Evolutionary conservation across 2,329 filamentous ascomycete genomes (phyloP).

Genomic region (Microdochium bolleyi): DNA sequence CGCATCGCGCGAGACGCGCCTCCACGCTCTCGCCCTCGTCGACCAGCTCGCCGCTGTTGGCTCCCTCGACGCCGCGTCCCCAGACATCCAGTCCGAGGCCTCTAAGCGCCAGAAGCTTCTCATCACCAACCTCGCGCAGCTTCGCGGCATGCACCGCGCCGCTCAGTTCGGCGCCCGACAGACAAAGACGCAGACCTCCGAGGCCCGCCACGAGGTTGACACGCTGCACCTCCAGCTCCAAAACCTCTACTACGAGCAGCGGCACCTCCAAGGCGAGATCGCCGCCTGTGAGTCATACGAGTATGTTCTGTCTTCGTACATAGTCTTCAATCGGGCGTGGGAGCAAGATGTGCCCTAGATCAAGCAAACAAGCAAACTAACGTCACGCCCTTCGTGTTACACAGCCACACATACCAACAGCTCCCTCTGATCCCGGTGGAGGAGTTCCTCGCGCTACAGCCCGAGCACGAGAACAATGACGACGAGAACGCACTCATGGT

Average conservation of each 20-base stretch:
- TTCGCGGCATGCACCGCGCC: constrained; percentile 76
- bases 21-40: constrained; percentile 62
- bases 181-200: constrained; percentile 79
- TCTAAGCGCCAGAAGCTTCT: constrained; percentile 75
- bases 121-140: constrained; percentile 67
- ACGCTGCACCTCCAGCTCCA: constrained; percentile 85
- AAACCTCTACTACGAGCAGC: constrained; percentile 94
- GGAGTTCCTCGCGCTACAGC: constrained; percentile 70
- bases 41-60: constrained; percentile 39
- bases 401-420: constrained; percentile 77
- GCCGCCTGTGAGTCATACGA: constrained; percentile 84
- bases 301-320: constrained; percentile 45
- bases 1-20: constrained; percentile 64
- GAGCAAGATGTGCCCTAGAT: no score
- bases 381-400: background rate
- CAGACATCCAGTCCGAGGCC: constrained; percentile 48
- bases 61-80: constrained; percentile 31
- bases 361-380: background rate
- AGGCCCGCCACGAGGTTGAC: constrained; percentile 86
- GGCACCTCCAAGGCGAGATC: constrained; percentile 85
- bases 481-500: constrained; percentile 81
- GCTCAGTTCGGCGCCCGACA: constrained; percentile 75
- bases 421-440: constrained; percentile 79
- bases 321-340: no score
- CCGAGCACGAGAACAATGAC: constrained; percentile 57